phyloP scores from a whole-genome alignment of 441 rosid species.

The Euphorbia celastroides region DNA sequence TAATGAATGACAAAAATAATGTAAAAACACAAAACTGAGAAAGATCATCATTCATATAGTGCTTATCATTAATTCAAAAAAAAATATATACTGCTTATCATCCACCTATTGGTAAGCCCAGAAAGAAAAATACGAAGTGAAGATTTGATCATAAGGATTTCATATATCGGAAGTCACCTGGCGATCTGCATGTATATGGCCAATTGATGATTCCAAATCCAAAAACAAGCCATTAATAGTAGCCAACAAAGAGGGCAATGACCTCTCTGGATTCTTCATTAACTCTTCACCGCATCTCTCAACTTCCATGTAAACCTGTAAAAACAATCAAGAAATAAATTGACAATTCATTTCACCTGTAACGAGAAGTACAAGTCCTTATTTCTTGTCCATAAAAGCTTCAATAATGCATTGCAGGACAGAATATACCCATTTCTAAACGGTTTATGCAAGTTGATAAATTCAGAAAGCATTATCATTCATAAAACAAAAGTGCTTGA shows the following conservation, averaged over 20 bases:
- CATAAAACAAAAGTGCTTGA: not conserved
- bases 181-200: constrained; percentile 50
- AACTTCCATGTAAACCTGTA: constrained; percentile 71
- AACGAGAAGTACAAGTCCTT: not conserved
- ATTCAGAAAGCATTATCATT: not conserved
- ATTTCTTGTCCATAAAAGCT: not conserved
- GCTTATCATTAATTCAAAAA: too few species aligned
- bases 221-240: constrained; percentile 48
- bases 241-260: constrained; percentile 46
- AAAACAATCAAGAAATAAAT: constrained; percentile 18
- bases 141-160: not conserved
- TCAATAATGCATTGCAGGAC: not conserved
- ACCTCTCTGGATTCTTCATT: constrained; percentile 58
- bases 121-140: not conserved
- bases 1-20: constrained; percentile 5
- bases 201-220: constrained; percentile 61
- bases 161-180: constrained; percentile 38
- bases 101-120: not conserved
- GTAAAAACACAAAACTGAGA: constrained; percentile 7
- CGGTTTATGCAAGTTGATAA: not conserved
- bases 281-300: constrained; percentile 65
- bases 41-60: too few species aligned
- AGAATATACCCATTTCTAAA: not conserved
- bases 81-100: too few species aligned
- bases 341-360: not conserved